phyloP scores from a whole-genome alignment of 1,139 yeast genomes.

The Candida sp. region DNA sequence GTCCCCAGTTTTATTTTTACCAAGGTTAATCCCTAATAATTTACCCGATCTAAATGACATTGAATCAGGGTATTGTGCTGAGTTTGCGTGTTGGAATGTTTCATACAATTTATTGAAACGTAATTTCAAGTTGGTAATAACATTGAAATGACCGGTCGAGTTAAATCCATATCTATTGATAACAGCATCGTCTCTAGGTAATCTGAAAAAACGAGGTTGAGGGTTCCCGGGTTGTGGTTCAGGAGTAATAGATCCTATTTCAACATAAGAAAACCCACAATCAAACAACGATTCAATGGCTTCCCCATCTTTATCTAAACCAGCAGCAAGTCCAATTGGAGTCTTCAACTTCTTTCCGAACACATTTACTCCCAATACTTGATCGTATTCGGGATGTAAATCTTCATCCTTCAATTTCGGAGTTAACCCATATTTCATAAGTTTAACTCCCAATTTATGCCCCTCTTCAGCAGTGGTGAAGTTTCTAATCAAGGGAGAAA shows the following conservation, averaged over 20 bases:
- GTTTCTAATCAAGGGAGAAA: slow-evolving; percentile 74
- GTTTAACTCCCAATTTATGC: slow-evolving; percentile 69
- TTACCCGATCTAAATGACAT: slow-evolving; percentile 64
- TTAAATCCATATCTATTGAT: slow-evolving; percentile 95
- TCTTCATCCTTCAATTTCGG: slow-evolving; percentile 58
- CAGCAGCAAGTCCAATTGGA: slow-evolving; percentile 95
- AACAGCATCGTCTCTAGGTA: slow-evolving; percentile 83
- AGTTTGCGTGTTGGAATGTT: slow-evolving; percentile 13
- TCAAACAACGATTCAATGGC: slow-evolving; percentile 82
- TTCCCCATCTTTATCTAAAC: slow-evolving; percentile 91
- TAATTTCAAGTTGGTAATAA: slow-evolving; percentile 58
- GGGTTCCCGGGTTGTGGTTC: slow-evolving; percentile 94
- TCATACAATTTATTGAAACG: slow-evolving; percentile 48
- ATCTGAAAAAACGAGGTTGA: slow-evolving; percentile 81
- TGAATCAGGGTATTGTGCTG: slow-evolving; percentile 29
- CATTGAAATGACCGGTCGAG: slow-evolving; percentile 81
- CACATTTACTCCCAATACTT: slow-evolving; percentile 51
- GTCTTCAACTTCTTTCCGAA: slow-evolving; percentile 63
- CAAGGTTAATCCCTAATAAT: slow-evolving; percentile 78
- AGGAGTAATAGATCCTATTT: slow-evolving; percentile 93
- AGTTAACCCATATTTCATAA: slow-evolving; percentile 65
- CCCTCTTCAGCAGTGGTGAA: slow-evolving; percentile 81
- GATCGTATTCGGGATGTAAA: slow-evolving; percentile 40
- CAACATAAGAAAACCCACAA: slow-evolving; percentile 86
- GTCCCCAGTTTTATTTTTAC: slow-evolving; percentile 90